Evolutionary conservation across 2,329 filamentous ascomycete species (phyloP), one percentile per base, ranked within the genome.

Genomic region (Fusarium sp.): DNA sequence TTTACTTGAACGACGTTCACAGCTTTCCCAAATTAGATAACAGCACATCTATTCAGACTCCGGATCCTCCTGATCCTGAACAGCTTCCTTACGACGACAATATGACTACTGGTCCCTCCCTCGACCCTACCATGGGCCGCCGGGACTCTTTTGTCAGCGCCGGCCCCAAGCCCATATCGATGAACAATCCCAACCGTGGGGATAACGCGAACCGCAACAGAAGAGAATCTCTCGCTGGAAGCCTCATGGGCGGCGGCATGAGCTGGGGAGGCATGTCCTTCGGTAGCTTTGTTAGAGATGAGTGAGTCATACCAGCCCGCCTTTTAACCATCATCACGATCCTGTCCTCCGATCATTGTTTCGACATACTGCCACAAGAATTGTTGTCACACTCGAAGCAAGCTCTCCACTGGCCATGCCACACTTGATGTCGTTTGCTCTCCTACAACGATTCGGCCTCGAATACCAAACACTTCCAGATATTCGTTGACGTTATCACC

Each of bases 201-300:
- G 87, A 89, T 73, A 81, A 83, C 74, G 84, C 85, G 73, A 85
- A 83, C 77, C 86, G 88, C 67, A 86, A 83, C 57, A 85, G 89
- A 69, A 84, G 89, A 73, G 89, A 91, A 78, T 89, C 86, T 60
- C 79, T 91, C 34, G 89, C 88, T 18, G 89, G 88, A 51, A 91
- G 89, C 77, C 80, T 91, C 62, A 89, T 90, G 82, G 92, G 90
- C 70, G 92, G 90, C 70, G 95, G 95, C 75, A 94, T 97, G 91
- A 98, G 95, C 82, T 99, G 95, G 95, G 95, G 95, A 78, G 95
- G 95, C 72, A 90, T 97, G 66, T 98, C 95, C 11, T 93, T 98
- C 72, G 95, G 95, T 69, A 98, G 95, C 78, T 98, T 97, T 86
- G 96, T 99, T 81, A 89, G 93, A 81, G 95, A 99, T 83, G 96